Base-by-base conservation (phyloP, 2,329 filamentous ascomycete species). In the Monascus ruber region DNA sequence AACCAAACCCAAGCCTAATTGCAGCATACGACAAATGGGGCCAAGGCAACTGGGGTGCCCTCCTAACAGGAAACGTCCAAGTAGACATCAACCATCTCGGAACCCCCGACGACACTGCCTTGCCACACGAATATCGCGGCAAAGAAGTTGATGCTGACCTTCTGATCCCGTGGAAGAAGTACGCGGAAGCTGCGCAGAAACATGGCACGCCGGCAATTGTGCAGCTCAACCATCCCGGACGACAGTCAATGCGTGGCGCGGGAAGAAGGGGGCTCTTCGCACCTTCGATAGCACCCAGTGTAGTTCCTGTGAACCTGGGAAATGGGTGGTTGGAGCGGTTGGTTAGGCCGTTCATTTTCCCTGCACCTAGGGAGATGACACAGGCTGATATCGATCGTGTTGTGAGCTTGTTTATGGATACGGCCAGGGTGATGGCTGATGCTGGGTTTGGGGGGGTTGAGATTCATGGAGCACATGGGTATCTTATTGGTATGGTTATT, bases 341-440 rank as follows among this genome's bases (percentile, higher is more conserved):
- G 5, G 26, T 56, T 24, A 47, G 49, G 24, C 38, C 41, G 26
- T 26, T 63, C 24, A 42, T 51, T 2, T 62, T 63, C 42, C 71
- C 74, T 2, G 71, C 66, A 1, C 77, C 78, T 0, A 66, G 69
- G 34, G 77, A 69, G 37, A 76, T 82, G 72, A 72, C 64, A 0
- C 26, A 55, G 0, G 52, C 54, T 0, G 77, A 82, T 31, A 77
- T 81, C 33, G 60, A 70, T 11, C 58, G 64, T 0, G 70, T 75
- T 0, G 64, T 77, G 6, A 49, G 54, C 5, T 65, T 70, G 34
- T 81, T 80, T 43, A 71, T 70, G 1, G 56, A 65, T 24, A 68
- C 66, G 1, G 77, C 78, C 1, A 62, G 65, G 5, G 49, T 79
- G 3, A 63, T 65, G 40, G 60, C 61, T 2, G 64, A 72, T 42